Percentiles rank a stretch among this genome's conserved stretches.
These are phyloP conservation scores for Exophiala lecanii-corni DNA, from an alignment of 2,329 filamentous ascomycete species.

Conservation along the genomic window DNA sequence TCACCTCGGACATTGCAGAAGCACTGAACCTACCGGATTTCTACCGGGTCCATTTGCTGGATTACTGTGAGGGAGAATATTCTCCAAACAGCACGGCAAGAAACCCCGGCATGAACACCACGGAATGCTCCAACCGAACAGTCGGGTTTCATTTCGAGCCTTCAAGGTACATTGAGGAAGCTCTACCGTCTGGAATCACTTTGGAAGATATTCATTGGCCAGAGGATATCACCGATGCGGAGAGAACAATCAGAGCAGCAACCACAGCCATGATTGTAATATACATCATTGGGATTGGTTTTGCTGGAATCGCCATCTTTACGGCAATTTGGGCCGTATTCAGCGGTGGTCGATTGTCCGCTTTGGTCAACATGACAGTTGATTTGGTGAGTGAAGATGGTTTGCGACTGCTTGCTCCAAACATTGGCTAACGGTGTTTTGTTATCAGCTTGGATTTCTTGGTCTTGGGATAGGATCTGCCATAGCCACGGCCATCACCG, in stretches of 20 bases:
- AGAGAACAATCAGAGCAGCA: slow-evolving; percentile 47
- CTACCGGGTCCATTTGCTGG: slow-evolving; percentile 57
- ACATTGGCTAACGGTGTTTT: slow-evolving; percentile 3
- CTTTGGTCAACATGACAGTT: slow-evolving; percentile 48
- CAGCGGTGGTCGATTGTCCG: slow-evolving; percentile 41
- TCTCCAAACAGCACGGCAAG: slow-evolving; percentile 30
- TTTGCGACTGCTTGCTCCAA: no score
- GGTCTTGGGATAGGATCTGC: slow-evolving; percentile 68
- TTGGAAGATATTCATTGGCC: slow-evolving; percentile 55
- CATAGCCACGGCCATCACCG: slow-evolving; percentile 60
- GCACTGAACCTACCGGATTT: slow-evolving; percentile 55
- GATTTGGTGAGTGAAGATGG: slow-evolving; percentile 36
- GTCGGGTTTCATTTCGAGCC: slow-evolving; percentile 57
- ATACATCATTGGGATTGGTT: slow-evolving; percentile 54
- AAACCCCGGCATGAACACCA: slow-evolving; percentile 49
- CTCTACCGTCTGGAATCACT: slow-evolving; percentile 47
- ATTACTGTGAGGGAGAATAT: slow-evolving; percentile 52
- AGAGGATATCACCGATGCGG: slow-evolving; percentile 49
- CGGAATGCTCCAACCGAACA: slow-evolving; percentile 49
- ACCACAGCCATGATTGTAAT: slow-evolving; percentile 53
- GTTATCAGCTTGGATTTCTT: slow-evolving; percentile 46
- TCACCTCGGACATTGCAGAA: slow-evolving; percentile 39
- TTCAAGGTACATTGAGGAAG: slow-evolving; percentile 43
- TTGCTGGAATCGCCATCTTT: slow-evolving; percentile 49
- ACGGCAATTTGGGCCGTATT: slow-evolving; percentile 44